Conservation (phyloP, 177 flowering plant species). For the Vitis hybrid region DNA sequence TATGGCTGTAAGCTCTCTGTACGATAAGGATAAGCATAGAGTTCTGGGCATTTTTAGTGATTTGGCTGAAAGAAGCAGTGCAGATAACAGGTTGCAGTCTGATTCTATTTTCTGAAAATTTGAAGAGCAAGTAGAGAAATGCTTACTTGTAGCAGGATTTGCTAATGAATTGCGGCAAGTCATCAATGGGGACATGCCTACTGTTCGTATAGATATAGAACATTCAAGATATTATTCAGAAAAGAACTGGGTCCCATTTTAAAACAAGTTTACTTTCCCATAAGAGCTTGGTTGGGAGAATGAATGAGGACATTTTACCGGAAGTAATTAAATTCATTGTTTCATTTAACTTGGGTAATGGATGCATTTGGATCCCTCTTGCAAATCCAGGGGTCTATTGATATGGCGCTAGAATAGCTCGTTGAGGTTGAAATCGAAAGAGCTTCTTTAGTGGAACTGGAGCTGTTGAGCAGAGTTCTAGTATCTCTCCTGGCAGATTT, state of each 20-base stretch:
- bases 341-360: slow-evolving; percentile 78
- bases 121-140: slow-evolving; percentile 89
- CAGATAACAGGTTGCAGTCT: slow-evolving; percentile 24
- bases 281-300: slow-evolving; percentile 56
- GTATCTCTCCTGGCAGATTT: no score
- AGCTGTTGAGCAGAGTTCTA: slow-evolving; percentile 14
- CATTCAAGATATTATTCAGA: slow-evolving; percentile 22
- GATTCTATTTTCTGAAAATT: slow-evolving; percentile 48
- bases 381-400: slow-evolving; percentile 78
- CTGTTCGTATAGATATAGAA: slow-evolving; percentile 24
- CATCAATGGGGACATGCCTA: slow-evolving; percentile 27
- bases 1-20: slow-evolving; percentile 53
- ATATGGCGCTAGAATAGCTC: slow-evolving; percentile 80
- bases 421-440: slow-evolving; percentile 75
- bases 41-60: slow-evolving; percentile 42
- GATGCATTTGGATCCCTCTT: slow-evolving; percentile 88
- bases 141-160: slow-evolving; percentile 62
- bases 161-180: slow-evolving; percentile 49
- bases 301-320: slow-evolving; percentile 71
- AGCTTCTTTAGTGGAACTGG: slow-evolving; percentile 72
- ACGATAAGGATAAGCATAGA: slow-evolving; percentile 55
- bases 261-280: slow-evolving; percentile 53
- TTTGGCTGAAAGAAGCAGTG: slow-evolving; percentile 20
- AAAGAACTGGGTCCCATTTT: slow-evolving; percentile 64
- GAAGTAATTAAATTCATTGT: slow-evolving; percentile 59